Conservation (phyloP, 352 stramenopile species). For the Aphanomyces cochlioides region DNA sequence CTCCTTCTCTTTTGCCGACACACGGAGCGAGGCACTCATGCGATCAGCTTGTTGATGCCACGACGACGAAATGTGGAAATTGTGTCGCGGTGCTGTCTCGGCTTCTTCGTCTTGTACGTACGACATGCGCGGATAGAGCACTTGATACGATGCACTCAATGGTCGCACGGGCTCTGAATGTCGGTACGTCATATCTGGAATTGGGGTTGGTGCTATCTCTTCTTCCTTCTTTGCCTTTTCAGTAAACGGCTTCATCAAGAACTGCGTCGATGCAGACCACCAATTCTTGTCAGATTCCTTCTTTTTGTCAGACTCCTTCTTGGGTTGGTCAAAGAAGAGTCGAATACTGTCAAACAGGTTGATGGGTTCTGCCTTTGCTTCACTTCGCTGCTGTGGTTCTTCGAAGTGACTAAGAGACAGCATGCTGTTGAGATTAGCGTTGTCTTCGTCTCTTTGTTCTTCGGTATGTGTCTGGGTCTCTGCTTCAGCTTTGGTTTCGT, state of each 20-base stretch:
- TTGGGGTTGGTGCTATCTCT: background rate
- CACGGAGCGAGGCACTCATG: constrained; percentile 19
- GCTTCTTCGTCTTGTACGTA: constrained; percentile 7
- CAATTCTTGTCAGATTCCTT: background rate
- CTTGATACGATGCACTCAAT: constrained; percentile 23
- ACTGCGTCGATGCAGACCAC: constrained; percentile 28
- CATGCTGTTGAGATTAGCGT: background rate
- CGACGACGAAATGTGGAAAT: constrained; percentile 27
- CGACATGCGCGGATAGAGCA: constrained; percentile 25
- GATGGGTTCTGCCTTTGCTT: background rate
- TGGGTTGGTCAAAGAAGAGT: constrained; percentile 3
- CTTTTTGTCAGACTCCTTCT: background rate
- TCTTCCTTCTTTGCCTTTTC: background rate
- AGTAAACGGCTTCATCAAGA: constrained; percentile 14
- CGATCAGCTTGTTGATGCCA: constrained; percentile 28
- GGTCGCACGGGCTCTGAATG: constrained; percentile 15
- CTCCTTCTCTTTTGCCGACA: background rate
- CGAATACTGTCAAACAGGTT: constrained; percentile 15
- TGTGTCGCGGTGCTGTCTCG: background rate
- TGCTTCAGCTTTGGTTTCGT: background rate
- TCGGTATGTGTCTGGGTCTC: background rate
- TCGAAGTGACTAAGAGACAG: background rate
- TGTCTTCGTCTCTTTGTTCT: constrained; percentile 3
- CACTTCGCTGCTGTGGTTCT: background rate
- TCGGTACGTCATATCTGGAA: constrained; percentile 5